phyloP scores from a whole-genome alignment of 768 basidiomycete species.

The Crassisporium funariophilum region DNA sequence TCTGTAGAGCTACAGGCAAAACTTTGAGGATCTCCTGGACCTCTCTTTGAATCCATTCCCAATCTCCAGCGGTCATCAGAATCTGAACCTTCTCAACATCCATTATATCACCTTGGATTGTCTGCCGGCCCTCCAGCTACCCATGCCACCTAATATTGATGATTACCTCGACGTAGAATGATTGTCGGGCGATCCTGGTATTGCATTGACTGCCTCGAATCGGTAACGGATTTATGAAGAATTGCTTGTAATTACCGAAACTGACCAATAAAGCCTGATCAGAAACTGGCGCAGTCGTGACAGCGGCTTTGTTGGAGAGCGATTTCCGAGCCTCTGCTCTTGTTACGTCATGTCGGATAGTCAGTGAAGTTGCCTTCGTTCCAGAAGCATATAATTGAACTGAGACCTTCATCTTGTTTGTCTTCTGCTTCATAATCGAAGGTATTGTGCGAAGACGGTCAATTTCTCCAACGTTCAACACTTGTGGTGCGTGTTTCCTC shows the following conservation, averaged over 20 bases:
- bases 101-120: conserved; percentile 22
- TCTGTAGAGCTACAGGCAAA: too few species aligned
- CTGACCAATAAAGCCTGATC: conserved; percentile 33
- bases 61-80: too few species aligned
- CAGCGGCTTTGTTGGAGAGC: conserved; percentile 22
- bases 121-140: conserved; percentile 14
- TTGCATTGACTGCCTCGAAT: conserved; percentile 37
- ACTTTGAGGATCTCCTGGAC: too few species aligned
- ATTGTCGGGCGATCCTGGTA: conserved; percentile 55
- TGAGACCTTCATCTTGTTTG: not conserved
- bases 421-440: not conserved
- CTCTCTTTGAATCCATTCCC: conserved; percentile 31
- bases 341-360: conserved; percentile 23
- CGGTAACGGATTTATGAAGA: conserved; percentile 45
- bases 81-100: too few species aligned
- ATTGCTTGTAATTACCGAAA: conserved; percentile 26
- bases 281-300: conserved; percentile 27
- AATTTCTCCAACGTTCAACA: too few species aligned
- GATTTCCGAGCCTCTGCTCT: conserved; percentile 17
- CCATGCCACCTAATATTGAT: conserved; percentile 11
- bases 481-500: too few species aligned
- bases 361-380: conserved; percentile 15
- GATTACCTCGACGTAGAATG: conserved; percentile 50
- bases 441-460: conserved; percentile 8
- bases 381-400: conserved; percentile 14